Conservation (phyloP, 2,329 filamentous ascomycete species). For the Bertia moriformis region DNA sequence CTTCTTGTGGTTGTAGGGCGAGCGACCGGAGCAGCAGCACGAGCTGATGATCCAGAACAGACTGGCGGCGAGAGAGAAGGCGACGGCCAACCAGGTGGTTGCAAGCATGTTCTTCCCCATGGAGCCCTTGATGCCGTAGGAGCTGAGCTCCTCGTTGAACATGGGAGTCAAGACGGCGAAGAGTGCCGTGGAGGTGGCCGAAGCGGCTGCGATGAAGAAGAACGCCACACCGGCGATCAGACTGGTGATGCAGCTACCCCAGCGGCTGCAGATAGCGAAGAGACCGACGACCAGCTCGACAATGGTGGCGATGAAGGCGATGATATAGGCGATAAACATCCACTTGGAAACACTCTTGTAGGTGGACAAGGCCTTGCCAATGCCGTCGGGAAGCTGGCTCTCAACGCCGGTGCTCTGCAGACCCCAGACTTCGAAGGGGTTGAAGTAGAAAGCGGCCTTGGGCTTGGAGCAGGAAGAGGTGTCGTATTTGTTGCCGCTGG, state of each 20-base stretch:
- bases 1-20: not conserved
- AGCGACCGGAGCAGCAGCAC: conserved; percentile 47
- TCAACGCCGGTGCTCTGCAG: conserved; percentile 27
- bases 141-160: conserved; percentile 37
- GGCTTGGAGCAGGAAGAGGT: conserved; percentile 31
- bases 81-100: conserved; percentile 43
- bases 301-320: conserved; percentile 47
- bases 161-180: conserved; percentile 37
- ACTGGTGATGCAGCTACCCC: conserved; percentile 47
- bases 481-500: conserved; percentile 12
- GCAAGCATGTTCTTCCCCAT: conserved; percentile 22
- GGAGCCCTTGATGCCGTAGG: conserved; percentile 34
- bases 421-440: conserved; percentile 37
- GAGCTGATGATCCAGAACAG: conserved; percentile 51
- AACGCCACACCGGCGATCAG: conserved; percentile 18
- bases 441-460: conserved; percentile 43
- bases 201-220: conserved; percentile 24
- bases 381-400: conserved; percentile 23
- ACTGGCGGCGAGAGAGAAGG: conserved; percentile 37
- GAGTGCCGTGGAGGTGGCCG: conserved; percentile 40
- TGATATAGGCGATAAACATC: conserved; percentile 36
- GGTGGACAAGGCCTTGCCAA: conserved; percentile 39
- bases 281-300: conserved; percentile 2
- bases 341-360: conserved; percentile 27
- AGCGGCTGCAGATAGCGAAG: conserved; percentile 22